Conservation (phyloP, 805 yeast genomes). For the Kluyveromyces aestuarii region DNA sequence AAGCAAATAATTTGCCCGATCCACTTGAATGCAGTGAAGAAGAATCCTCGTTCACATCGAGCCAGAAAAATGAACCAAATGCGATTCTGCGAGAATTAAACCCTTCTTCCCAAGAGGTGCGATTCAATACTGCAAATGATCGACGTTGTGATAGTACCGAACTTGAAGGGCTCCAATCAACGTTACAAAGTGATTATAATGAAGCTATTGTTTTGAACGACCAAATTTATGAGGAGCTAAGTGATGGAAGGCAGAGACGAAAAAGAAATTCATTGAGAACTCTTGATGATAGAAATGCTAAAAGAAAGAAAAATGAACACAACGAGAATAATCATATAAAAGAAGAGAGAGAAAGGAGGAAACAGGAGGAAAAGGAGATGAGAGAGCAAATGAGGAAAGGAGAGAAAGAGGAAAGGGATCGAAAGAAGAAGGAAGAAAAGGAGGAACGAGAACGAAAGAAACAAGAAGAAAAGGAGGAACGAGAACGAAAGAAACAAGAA, state of each 20-base stretch:
- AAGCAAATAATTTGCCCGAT: not conserved
- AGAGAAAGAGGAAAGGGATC: slow-evolving; percentile 10
- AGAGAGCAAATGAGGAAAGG: slow-evolving; percentile 11
- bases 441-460: slow-evolving; percentile 11
- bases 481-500: slow-evolving; percentile 29
- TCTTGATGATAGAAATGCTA: not conserved
- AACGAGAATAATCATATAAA: not conserved
- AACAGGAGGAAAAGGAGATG: slow-evolving; percentile 7
- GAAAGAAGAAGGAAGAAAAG: slow-evolving; percentile 5
- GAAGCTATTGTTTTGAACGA: not conserved
- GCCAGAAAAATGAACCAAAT: not conserved
- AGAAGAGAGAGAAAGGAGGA: slow-evolving; percentile 7
- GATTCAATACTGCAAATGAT: too few species aligned
- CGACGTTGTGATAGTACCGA: not conserved
- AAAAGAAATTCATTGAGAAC: not conserved
- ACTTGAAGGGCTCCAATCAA: not conserved
- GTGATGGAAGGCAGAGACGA: not conserved
- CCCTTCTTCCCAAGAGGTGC: not conserved
- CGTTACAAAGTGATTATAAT: not conserved
- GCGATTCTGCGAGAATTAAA: not conserved
- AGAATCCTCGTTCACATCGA: not conserved
- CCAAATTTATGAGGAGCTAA: not conserved
- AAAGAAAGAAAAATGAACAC: not conserved
- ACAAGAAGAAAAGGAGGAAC: slow-evolving; percentile 20
- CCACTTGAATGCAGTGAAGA: not conserved